Conservation (phyloP, 2,329 filamentous ascomycete genomes). For the Thelonectria rubi region DNA sequence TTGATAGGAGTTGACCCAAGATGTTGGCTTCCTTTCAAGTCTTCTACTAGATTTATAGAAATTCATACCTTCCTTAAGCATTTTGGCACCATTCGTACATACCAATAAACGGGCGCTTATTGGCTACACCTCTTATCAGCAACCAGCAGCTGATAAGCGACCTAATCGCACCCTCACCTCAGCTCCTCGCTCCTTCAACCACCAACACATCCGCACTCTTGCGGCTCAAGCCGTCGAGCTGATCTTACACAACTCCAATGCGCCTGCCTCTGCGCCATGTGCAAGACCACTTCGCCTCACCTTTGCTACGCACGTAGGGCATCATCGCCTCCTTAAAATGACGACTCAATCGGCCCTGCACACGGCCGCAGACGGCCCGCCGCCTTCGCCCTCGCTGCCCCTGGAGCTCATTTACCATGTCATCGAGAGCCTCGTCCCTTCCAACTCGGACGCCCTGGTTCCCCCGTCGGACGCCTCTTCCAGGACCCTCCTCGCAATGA, state of each 20-base stretch:
- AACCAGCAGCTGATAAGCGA: background rate
- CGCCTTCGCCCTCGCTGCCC: constrained; percentile 39
- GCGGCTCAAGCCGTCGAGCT: background rate
- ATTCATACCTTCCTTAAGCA: no score
- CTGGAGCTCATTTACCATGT: constrained; percentile 49
- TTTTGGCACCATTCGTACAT: no score
- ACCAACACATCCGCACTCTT: constrained; percentile 2
- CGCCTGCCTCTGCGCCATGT: background rate
- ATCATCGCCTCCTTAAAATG: constrained; percentile 18
- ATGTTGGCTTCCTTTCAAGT: no score
- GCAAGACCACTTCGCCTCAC: background rate
- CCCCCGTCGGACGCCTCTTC: constrained; percentile 52
- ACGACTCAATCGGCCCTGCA: constrained; percentile 18
- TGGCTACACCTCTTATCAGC: no score
- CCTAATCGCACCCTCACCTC: background rate
- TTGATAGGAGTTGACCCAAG: no score
- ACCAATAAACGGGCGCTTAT: no score
- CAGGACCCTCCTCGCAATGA: constrained; percentile 55
- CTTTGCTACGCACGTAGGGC: constrained; percentile 11
- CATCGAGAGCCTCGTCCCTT: constrained; percentile 48
- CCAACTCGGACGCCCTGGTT: constrained; percentile 45
- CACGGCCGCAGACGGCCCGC: background rate
- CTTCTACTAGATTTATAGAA: no score
- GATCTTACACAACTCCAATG: background rate
- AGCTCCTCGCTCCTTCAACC: background rate